Conservation (phyloP, 805 yeast species). For the Hanseniaspora vineae region DNA sequence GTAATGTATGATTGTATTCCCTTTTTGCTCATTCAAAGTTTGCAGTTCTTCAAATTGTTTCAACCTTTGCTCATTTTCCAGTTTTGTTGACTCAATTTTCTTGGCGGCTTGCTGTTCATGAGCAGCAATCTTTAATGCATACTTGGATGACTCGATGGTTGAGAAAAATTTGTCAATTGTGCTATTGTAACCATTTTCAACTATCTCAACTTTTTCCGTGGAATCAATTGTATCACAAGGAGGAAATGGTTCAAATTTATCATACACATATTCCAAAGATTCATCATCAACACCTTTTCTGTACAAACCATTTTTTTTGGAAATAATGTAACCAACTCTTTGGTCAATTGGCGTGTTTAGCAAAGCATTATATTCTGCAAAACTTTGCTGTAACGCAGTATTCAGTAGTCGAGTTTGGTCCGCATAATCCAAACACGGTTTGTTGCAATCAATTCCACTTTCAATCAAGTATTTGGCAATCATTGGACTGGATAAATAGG, state of each 20-base stretch:
- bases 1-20: conserved; percentile 56
- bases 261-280: conserved; percentile 38
- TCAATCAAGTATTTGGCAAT: conserved; percentile 44
- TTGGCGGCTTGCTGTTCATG: conserved; percentile 66
- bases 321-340: conserved; percentile 48
- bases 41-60: conserved; percentile 53
- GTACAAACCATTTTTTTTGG: conserved; percentile 43
- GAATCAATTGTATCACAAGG: conserved; percentile 33
- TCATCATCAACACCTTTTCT: conserved; percentile 28
- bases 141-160: conserved; percentile 69
- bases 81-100: conserved; percentile 59
- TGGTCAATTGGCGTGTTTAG: conserved; percentile 19
- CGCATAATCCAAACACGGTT: conserved; percentile 20
- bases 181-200: conserved; percentile 54
- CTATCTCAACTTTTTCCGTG: conserved; percentile 26
- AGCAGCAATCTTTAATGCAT: conserved; percentile 59
- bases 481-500: conserved; percentile 70
- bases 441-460: conserved; percentile 35
- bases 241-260: conserved; percentile 57
- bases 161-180: conserved; percentile 80
- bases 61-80: conserved; percentile 60
- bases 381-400: conserved; percentile 35
- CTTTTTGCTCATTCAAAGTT: conserved; percentile 49
- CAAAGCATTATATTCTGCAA: conserved; percentile 28
- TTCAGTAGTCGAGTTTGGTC: conserved; percentile 24